Conservation (phyloP, 2,329 filamentous ascomycete genomes). For the Balansia obtecta region DNA sequence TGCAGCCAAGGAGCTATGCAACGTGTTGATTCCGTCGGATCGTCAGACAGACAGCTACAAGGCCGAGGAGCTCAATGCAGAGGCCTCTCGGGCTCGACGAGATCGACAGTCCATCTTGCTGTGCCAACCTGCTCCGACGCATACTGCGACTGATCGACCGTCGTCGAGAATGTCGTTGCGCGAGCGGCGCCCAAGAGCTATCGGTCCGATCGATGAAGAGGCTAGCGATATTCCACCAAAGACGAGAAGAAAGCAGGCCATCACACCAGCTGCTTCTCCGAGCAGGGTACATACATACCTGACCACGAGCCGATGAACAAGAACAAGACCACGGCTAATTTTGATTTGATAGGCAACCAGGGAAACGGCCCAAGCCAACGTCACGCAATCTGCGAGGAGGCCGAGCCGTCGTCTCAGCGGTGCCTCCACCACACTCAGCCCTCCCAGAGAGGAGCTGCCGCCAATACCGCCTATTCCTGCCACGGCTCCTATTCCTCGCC, state of each 20-base stretch:
- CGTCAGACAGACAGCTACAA: constrained; percentile 66
- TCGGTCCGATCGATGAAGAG: constrained; percentile 39
- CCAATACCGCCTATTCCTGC: not conserved
- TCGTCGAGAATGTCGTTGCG: constrained; percentile 60
- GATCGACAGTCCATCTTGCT: constrained; percentile 48
- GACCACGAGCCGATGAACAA: not conserved
- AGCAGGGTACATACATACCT: constrained; percentile 15
- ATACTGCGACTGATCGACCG: constrained; percentile 25
- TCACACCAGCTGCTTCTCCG: constrained; percentile 24
- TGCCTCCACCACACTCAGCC: constrained; percentile 25
- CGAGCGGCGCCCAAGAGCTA: constrained; percentile 50
- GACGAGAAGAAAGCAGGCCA: constrained; percentile 50
- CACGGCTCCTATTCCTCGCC: constrained; percentile 5
- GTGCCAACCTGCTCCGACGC: constrained; percentile 15
- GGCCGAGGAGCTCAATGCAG: constrained; percentile 64
- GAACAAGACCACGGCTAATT: not conserved
- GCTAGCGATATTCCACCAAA: constrained; percentile 16
- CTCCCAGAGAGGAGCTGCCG: constrained; percentile 10
- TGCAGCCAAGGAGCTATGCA: constrained; percentile 72
- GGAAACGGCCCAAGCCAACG: constrained; percentile 16
- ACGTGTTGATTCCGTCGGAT: constrained; percentile 64
- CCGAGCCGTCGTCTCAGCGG: constrained; percentile 37
- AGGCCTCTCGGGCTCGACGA: constrained; percentile 48
- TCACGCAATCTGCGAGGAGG: constrained; percentile 19
- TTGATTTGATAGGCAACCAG: constrained; percentile 20